Conservation (phyloP, 192 early-diverging fungal genomes). For the Globomyces pollinis-pini region DNA sequence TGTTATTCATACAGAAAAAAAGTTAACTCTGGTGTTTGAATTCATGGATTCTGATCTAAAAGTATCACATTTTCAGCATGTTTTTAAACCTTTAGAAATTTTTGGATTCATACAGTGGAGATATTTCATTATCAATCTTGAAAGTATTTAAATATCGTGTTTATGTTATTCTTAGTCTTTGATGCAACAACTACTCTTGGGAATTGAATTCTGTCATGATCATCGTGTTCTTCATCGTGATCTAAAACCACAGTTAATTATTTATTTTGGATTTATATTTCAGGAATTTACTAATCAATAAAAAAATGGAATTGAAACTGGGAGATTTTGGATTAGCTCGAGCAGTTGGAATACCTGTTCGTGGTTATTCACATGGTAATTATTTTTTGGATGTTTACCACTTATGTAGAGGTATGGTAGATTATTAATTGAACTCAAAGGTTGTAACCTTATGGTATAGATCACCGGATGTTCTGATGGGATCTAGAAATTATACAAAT, state of each 20-base stretch:
- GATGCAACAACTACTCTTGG: conserved; percentile 79
- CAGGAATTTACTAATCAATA: conserved; percentile 97
- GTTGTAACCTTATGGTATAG: conserved; percentile 98
- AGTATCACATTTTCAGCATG: conserved; percentile 4
- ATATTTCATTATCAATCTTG: conserved; percentile 50
- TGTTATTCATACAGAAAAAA: conserved; percentile 87
- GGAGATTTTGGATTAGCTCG: conserved; percentile 93
- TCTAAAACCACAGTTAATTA: conserved; percentile 23
- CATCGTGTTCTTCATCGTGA: conserved; percentile 74
- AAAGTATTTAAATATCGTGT: conserved; percentile 53
- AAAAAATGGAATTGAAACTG: conserved; percentile 51
- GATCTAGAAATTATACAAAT: conserved; percentile 84
- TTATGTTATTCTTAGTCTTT: conserved; percentile 59
- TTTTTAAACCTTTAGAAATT: conserved; percentile 42
- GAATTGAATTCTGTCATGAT: conserved; percentile 82
- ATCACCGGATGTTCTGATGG: conserved; percentile 88
- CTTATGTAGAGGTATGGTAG: conserved; percentile 6
- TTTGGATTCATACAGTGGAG: conserved; percentile 51
- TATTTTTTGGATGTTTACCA: too few relatives aligned
- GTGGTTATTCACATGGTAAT: conserved; percentile 83
- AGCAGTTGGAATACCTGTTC: conserved; percentile 88
- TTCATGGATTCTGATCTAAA: conserved; percentile 89
- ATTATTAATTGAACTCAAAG: too few relatives aligned
- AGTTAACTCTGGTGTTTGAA: conserved; percentile 83
- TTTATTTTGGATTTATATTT: too few relatives aligned